Evolutionary conservation across 1,284 basidiomycete species (phyloP), one percentile per base, ranked within the genome.

Genomic region (Erythrobasidium hasegawianum): DNA sequence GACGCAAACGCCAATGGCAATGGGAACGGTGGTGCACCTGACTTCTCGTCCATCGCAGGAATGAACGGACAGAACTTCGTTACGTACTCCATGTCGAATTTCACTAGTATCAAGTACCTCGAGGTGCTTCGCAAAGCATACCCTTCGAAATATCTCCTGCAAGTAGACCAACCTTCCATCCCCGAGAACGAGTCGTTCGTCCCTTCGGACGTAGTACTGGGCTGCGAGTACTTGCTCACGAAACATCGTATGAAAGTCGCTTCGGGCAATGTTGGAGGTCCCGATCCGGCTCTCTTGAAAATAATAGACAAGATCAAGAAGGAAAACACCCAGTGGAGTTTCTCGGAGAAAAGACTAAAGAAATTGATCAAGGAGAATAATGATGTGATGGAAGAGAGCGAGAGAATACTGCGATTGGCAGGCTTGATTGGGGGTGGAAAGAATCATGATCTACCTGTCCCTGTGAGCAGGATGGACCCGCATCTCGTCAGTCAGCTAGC

Each of bases 401-500:
- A 57, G 18, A 41, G 62, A 29, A 58, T 58, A 16, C 20, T 50
- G 45, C 29, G 54, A 22, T 29, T 65, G 47, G 45, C 56, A 7
- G 56, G 56, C 27, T n/a, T 50, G 16, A 50, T 67, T 14, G 58
- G 58, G 2, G 47, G 45, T 58, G 64, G 59, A n/a, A 67, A 60
- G 39, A 33, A 45, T 22, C 22, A 47, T 24, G 39, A 33, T 54
- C 11, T 33, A 33, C 57, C 50, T n/a, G 9, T 67, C 27, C 57
- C 64, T 14, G 27, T 59, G 10, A 45, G 49, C 9, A 59, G 33
- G 20, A 55, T 43, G 41, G 57, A 67, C 47, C 14, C 7, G 24
- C 18, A 52, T 9, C 41, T 61, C 53, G 57, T 57, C 53, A 64
- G 29, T 55, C 52, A 52, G 61, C 61, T 41, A 43, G 38, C 40